Evolutionary conservation across 441 rosid genomes (phyloP), one percentile per base, ranked within the genome.

Genomic region (Mallotus repandus): DNA sequence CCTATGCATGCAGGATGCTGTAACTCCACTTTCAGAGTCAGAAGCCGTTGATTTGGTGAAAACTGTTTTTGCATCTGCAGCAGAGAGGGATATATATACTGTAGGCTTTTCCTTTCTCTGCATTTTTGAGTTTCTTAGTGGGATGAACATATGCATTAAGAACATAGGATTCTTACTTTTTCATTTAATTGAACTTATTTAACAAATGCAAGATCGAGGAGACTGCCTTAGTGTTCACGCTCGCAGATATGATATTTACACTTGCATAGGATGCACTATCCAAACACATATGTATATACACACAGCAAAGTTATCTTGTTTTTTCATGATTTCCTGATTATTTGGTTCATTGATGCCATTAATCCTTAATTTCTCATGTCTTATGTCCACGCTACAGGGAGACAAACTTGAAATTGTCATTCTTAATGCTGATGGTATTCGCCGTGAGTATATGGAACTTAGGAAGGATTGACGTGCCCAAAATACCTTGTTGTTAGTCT

Each of bases 31-130:
- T 66, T 80, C 91, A 2, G 98, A 90, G 76, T 43, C 84, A 52
- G 99, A 96, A 84, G 98, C 98, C 4, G 76, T 96, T 69, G 98
- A 96, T 76, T 84, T 96, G 80, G 97, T 93, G 41, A 93, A 92
- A 89, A 91, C 93, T 58, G 89, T 85, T 73, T 96, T 96, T 80
- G 96, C 92, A 48, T 91, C 99, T 69, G 99, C 99, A 78, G 86
- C 97, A 1, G 98, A 96, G 90, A 92, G 98, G 75, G 99, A 96
- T 79, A 92, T 93, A 68, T 93, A 93, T 84, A 93, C 99, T 63
- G 97, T 91, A 83, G 86, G 76, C 66, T 57, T 50, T 38, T n/a
- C 54, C 54, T 15, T 14, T 1, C 32, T 11, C 10, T 13, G 14
- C 52, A 9, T 8, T 21, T 56, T 19, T 43, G 46, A 9, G 18